Evolutionary conservation across 2,329 filamentous ascomycete genomes (phyloP), one percentile per base, ranked within the genome.

Genomic region (Sporothrix schenckii): DNA sequence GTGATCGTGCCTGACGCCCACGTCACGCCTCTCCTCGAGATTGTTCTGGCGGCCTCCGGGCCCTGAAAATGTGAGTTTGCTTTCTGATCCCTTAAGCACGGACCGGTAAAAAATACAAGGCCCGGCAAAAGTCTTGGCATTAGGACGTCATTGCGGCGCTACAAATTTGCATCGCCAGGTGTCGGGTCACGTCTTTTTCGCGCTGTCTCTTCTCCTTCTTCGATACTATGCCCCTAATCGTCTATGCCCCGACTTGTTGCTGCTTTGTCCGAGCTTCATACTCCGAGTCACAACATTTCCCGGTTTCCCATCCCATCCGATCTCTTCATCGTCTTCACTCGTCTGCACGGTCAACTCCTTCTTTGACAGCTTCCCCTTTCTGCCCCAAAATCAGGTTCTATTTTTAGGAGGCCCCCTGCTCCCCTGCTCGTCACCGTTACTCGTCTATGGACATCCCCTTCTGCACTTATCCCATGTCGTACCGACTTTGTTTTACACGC

Each of bases 21-120:
- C 52, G 50, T 49, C 65, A 68, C 50, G 49, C 39, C 39, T 49
- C n/a, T n/a, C 68, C 30, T 50, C 53, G 66, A 65, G 27, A 71
- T 71, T 70, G 53, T 30, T 58, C 63, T 72, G 72, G 72, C 69
- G 72, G 72, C 71, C 70, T 73, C 72, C 72, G 72, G 72, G 72
- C 72, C 72, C 66, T 66, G 66, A 69, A 70, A 19, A 70, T 52
- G 72, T 74, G 60, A 71, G 72, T 70, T 21, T 52, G 24, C 44
- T 14, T 41, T 39, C 44, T 54, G 11, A 14, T 39, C 16, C 4
- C 47, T 19, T 39, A 13, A n/a, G 47, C 41, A 65, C 49, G 47
- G 39, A 39, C 60, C 60, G 24, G 63, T 14, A 34, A 52, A 66
- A 66, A 53, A 9, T 34, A 34, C 34, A 52, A 39, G 27, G 58